Conservation (phyloP, 75 land plant species). For the Gnetum montanum region DNA sequence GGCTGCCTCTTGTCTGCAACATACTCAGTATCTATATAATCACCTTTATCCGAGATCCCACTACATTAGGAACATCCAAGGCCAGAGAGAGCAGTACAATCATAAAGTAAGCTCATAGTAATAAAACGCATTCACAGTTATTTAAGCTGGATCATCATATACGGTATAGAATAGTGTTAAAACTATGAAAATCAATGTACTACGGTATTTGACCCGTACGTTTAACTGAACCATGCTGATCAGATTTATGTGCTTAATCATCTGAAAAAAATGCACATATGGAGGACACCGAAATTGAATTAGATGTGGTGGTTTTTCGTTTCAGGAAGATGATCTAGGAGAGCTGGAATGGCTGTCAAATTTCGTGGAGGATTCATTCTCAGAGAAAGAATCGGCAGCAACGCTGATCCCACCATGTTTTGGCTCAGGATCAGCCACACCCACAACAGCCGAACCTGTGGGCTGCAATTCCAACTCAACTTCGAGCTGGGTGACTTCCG, state of each 20-base stretch:
- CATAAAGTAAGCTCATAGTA: too few relatives aligned
- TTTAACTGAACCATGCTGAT: too few relatives aligned
- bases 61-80: too few relatives aligned
- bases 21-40: too few relatives aligned
- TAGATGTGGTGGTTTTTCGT: constrained; percentile 7
- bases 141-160: too few relatives aligned
- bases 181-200: too few relatives aligned
- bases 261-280: background rate
- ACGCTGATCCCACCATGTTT: background rate
- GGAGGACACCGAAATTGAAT: background rate
- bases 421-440: background rate
- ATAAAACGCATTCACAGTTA: too few relatives aligned
- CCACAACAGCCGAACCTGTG: background rate
- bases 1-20: too few relatives aligned
- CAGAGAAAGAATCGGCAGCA: constrained; percentile 48
- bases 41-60: too few relatives aligned
- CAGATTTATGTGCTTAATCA: background rate
- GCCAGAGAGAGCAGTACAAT: too few relatives aligned
- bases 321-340: constrained; percentile 79
- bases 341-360: constrained; percentile 91
- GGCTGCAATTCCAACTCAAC: background rate
- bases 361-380: constrained; percentile 83
- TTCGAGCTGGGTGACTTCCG: background rate
- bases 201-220: too few relatives aligned
- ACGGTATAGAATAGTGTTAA: too few relatives aligned